Percentiles rank a stretch among this genome's conserved stretches.
These are phyloP conservation scores for Neobulgaria alba DNA, from an alignment of 2,329 filamentous ascomycete genomes.

Conservation along the genomic window DNA sequence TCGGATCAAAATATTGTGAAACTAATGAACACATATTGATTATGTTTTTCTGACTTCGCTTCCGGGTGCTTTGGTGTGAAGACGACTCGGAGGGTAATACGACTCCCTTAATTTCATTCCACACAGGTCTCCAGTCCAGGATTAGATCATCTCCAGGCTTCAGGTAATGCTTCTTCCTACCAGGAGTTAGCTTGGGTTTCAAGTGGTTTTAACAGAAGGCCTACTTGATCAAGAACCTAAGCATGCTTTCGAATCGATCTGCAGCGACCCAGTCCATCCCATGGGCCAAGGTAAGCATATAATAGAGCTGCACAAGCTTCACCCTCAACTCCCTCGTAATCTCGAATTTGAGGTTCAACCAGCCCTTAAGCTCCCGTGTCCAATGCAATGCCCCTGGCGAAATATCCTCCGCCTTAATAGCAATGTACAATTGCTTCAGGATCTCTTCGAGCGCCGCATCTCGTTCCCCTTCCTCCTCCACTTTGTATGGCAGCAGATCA, in stretches of 20 bases:
- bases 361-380: conserved; percentile 91
- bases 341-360: conserved; percentile 96
- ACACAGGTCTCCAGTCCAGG: conserved; percentile 88
- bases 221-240: conserved; percentile 89
- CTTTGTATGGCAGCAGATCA: conserved; percentile 76
- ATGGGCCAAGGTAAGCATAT: conserved; percentile 83
- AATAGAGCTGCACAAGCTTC: conserved; percentile 83
- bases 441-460: conserved; percentile 78
- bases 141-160: conserved; percentile 82
- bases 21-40: conserved; percentile 86
- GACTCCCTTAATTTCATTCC: conserved; percentile 84
- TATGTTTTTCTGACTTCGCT: conserved; percentile 54
- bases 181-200: conserved; percentile 25
- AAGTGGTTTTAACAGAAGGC: conserved; percentile 31
- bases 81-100: conserved; percentile 81
- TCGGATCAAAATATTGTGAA: conserved; percentile 86
- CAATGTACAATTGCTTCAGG: conserved; percentile 86
- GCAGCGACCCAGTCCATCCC: conserved; percentile 74
- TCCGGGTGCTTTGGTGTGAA: conserved; percentile 46
- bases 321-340: conserved; percentile 77
- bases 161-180: conserved; percentile 88
- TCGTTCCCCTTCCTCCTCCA: conserved; percentile 71
- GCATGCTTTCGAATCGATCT: conserved; percentile 94
- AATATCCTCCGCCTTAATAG: conserved; percentile 88
- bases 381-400: conserved; percentile 89